Evolutionary conservation across 108 stramenopile genomes (phyloP).

Genomic region (Schizochytrium sp.): DNA sequence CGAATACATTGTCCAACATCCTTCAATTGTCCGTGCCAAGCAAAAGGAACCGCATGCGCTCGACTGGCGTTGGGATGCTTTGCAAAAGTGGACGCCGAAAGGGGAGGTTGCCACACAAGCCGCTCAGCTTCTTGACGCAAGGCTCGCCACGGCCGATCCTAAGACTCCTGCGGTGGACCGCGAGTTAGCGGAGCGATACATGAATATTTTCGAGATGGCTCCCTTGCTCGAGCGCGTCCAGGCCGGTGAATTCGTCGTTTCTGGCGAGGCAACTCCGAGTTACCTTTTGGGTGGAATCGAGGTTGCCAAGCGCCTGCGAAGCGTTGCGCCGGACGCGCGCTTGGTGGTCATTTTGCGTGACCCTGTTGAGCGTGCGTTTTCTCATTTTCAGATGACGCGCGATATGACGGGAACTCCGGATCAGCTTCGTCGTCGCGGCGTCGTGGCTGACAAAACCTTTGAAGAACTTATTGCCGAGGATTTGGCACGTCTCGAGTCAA

Average conservation of each 20-base stretch:
- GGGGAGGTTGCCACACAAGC: neutral
- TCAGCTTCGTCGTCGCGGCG: constrained; percentile 65
- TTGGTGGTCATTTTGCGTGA: constrained; percentile 85
- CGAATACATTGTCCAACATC: constrained; percentile 84
- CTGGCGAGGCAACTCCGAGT: constrained; percentile 89
- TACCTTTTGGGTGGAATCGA: constrained; percentile 86
- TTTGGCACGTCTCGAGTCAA: constrained; percentile 50
- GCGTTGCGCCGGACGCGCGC: constrained; percentile 49
- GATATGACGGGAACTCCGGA: constrained; percentile 65
- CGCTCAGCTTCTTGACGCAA: neutral
- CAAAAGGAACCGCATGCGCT: constrained; percentile 93
- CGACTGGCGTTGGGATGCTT: constrained; percentile 81
- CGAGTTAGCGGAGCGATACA: constrained; percentile 60
- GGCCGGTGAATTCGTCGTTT: constrained; percentile 61
- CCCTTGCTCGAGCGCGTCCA: neutral
- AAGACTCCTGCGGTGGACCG: constrained; percentile 17
- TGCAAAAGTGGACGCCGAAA: neutral
- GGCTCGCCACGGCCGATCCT: neutral
- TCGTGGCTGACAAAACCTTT: constrained; percentile 61
- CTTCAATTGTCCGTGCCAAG: constrained; percentile 61
- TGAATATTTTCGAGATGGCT: constrained; percentile 55
- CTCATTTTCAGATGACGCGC: constrained; percentile 89
- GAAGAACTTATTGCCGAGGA: constrained; percentile 72
- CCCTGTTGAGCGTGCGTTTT: constrained; percentile 74
- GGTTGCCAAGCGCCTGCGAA: constrained; percentile 48